Base-by-base conservation (phyloP, 306 rosid species). In the Cicer arietinum region DNA sequence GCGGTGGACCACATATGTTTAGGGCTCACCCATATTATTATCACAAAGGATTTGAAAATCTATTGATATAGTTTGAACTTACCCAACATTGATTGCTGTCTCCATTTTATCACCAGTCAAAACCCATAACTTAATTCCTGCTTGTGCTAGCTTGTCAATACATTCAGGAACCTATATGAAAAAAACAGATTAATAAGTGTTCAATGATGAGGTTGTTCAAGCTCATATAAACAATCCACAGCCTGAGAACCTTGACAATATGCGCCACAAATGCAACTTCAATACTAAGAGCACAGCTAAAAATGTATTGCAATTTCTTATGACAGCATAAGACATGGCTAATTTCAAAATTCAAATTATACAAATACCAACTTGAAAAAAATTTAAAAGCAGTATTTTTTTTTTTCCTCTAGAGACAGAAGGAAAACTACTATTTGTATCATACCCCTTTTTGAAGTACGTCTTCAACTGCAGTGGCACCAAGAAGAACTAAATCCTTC, bases 41-140 rank as follows among this genome's bases (percentile, higher is more conserved):
- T 65, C 10, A 17, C 61, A 72, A 42, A 7, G 13, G n/a, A 42
- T 25, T 45, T 52, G 14, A 43, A 48, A 79, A 41, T 71, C 7
- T 51, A 12, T 25, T 60, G 54, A 79, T 22, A 42, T 59, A 25
- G 13, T 64, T 30, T 58, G 68, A 71, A 65, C 62, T 45, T 48
- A 80, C 83, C 83, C 83, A 16, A 80, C 52, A 74, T 73, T 80
- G 47, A 80, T 73, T 20, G 83, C 83, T 47, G 83, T 80, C 68
- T 80, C 83, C 83, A 80, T 80, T 80, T 80, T 80, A 58, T 80
- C 83, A 73, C 83, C 83, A n/a, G 83, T 80, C 64, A 80, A 50
- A 73, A 80, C 56, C 84, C 84, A 80, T 40, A 80, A 46, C 59
- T 80, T 80, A 67, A 74, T 80, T 69, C 84, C 84, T 57, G 84